Evolutionary conservation across 2,329 filamentous ascomycete species (phyloP).

Genomic region (Colletotrichum horii): DNA sequence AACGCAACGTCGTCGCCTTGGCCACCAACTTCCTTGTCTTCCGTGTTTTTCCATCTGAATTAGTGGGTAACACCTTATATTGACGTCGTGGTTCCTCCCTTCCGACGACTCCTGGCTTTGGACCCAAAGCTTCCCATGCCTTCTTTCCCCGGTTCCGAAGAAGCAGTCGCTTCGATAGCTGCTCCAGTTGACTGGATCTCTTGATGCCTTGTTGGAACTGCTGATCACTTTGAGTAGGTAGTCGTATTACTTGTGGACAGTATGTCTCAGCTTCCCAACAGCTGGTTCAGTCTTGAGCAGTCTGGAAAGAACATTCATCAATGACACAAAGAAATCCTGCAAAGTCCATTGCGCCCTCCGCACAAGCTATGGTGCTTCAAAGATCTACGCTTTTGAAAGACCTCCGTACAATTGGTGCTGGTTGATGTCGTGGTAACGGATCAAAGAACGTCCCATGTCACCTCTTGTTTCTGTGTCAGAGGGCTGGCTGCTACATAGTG

Average conservation of each 20-base stretch:
- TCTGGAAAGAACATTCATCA: neutral
- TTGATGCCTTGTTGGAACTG: neutral
- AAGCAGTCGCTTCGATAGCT: neutral
- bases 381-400: neutral
- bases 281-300: neutral
- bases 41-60: neutral
- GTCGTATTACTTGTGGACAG: neutral
- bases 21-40: neutral
- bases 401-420: neutral
- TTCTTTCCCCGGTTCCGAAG: neutral
- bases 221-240: neutral
- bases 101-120: neutral
- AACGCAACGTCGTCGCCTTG: neutral
- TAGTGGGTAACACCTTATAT: neutral
- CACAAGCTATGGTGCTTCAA: neutral
- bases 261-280: neutral
- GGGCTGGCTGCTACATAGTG: neutral
- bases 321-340: neutral
- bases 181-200: neutral
- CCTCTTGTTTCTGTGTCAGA: neutral
- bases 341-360: neutral
- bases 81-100: neutral
- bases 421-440: neutral
- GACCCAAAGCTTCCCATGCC: neutral
- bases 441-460: neutral